These are phyloP conservation scores for Coemansia sp. DNA, from an alignment of 192 early-diverging fungal species.

Conservation along the genomic window DNA sequence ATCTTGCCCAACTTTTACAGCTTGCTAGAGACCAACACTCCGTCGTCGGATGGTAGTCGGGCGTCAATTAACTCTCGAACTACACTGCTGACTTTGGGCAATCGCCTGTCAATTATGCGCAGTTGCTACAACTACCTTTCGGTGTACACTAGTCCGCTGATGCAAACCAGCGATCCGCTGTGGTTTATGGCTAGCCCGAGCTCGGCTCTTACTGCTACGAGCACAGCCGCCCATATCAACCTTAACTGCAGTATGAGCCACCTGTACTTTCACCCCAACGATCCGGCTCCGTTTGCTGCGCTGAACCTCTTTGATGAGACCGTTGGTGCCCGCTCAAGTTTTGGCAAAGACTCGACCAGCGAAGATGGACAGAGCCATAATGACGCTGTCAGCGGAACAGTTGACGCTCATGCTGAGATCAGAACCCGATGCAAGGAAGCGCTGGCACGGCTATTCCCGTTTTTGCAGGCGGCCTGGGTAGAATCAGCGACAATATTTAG, in stretches of 20 bases:
- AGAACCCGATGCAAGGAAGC: conserved; percentile 31
- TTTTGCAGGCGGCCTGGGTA: conserved; percentile 75
- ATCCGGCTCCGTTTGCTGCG: conserved; percentile 22
- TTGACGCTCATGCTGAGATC: conserved; percentile 12
- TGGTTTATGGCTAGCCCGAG: conserved; percentile 31
- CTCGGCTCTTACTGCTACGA: neutral
- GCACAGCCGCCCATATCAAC: neutral
- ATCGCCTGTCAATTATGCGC: conserved; percentile 39
- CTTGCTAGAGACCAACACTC: conserved; percentile 33
- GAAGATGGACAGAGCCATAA: conserved; percentile 16
- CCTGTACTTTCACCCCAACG: conserved; percentile 30
- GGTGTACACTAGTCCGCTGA: conserved; percentile 19
- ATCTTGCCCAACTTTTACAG: conserved; percentile 49
- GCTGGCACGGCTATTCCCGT: conserved; percentile 58
- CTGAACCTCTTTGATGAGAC: conserved; percentile 40
- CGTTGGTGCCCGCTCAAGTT: neutral
- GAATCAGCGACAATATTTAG: conserved; percentile 75
- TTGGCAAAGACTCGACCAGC: neutral
- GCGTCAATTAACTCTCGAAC: conserved; percentile 29
- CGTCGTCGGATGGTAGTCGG: conserved; percentile 4
- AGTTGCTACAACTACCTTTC: conserved; percentile 45
- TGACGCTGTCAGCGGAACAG: conserved; percentile 11
- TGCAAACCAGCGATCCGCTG: conserved; percentile 12
- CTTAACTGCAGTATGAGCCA: neutral
- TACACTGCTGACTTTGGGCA: conserved; percentile 30